Evolutionary conservation across 1,284 basidiomycete species (phyloP).

Genomic region (Ceraceosorus bombacis): DNA sequence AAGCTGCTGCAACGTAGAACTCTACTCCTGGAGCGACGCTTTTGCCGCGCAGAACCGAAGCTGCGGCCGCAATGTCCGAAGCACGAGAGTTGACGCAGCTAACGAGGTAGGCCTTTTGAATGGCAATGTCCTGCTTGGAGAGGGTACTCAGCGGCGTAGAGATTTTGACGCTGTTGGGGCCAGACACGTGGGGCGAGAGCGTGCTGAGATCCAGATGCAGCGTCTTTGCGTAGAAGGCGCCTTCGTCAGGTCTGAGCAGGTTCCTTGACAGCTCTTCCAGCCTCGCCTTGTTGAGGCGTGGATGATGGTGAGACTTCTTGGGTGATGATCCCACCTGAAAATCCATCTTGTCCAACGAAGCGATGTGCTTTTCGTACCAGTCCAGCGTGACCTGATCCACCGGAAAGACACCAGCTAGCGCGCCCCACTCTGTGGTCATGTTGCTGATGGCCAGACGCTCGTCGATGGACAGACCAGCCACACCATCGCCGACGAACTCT

Average conservation of each 20-base stretch:
- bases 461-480: constrained; percentile 73
- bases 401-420: constrained; percentile 89
- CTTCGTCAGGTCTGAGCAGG: constrained; percentile 64
- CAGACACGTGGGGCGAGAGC: constrained; percentile 88
- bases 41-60: constrained; percentile 74
- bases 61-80: constrained; percentile 87
- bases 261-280: constrained; percentile 60
- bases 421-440: constrained; percentile 99
- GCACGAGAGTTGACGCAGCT: constrained; percentile 96
- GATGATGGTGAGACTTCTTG: constrained; percentile 60
- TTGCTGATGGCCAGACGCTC: constrained; percentile 77
- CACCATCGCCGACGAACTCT: constrained; percentile 90
- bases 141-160: constrained; percentile 81
- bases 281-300: constrained; percentile 71
- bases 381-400: constrained; percentile 71
- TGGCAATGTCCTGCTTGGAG: constrained; percentile 65
- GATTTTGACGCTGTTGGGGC: constrained; percentile 94
- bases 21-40: constrained; percentile 80
- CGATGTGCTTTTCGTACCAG: constrained; percentile 80
- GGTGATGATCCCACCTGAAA: constrained; percentile 57
- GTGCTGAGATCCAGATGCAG: constrained; percentile 87
- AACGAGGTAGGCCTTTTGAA: constrained; percentile 97
- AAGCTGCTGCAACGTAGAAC: constrained; percentile 95
- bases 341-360: constrained; percentile 69
- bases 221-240: constrained; percentile 77